Base-by-base conservation (phyloP, 176 grass and related monocot genomes). In the Ampelocalamus luodianensis region DNA sequence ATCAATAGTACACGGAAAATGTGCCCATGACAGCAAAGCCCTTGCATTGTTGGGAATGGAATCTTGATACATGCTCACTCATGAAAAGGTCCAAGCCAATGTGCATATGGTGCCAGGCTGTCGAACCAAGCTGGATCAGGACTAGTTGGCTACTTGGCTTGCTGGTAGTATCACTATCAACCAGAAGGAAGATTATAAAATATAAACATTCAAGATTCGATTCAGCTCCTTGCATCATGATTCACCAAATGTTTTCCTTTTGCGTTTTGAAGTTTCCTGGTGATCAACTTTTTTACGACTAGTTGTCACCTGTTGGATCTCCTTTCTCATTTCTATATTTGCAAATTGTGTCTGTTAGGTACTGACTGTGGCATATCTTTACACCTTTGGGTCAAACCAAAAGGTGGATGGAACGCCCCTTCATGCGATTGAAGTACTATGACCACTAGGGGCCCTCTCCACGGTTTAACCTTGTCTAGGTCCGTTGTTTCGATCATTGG, bases 351-450 rank as follows among this genome's bases (percentile, higher is more conserved):
- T 15, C 10, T n/a, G n/a, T 77, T 68, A 10, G 62, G 59, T 77
- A 62, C 16, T 59, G 14, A 77, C 64, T 45, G 44, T 55, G 71
- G 15, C 34, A 16, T 20, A 49, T 37, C 39, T 79, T 64, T 71
- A 49, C 76, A 65, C 56, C 40, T 55, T 73, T 80, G 58, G 56
- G 80, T 80, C 68, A 3, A 13, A 44, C 16, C n/a, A 34, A 56
- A 32, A 23, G 78, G 49, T 67, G 45, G 69, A 55, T 56, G 77
- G 42, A 65, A 68, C 61, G 48, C 76, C 49, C 36, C 78, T 81
- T 75, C 65, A 8, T 46, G 36, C 53, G 29, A 58, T 23, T 76
- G 46, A 75, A 22, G 49, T 53, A n/a, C 7, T 16, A 75, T 75
- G 29, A 50, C 8, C 20, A 56, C 58, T 80, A 20, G 50, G 12